Evolutionary conservation across 352 stramenopile genomes (phyloP).

Genomic region (Phytopythium kandeliae): DNA sequence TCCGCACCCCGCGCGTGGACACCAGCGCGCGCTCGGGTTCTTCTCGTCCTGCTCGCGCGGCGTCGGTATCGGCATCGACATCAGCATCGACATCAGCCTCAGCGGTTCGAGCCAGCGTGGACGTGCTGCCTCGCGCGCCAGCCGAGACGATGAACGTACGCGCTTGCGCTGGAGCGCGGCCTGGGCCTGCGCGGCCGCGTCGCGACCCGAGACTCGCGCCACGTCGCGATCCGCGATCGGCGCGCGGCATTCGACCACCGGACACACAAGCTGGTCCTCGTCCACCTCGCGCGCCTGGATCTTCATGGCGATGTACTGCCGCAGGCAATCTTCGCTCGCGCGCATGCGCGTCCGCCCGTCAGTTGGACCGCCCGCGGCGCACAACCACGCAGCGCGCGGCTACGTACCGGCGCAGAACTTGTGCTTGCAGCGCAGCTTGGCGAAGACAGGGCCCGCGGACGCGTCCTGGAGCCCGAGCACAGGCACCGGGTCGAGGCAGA

Average conservation of each 20-base stretch:
- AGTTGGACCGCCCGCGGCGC: too few species aligned
- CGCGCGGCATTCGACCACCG: constrained; percentile 42
- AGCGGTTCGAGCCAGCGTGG: too few species aligned
- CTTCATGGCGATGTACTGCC: constrained; percentile 54
- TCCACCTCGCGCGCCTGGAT: constrained; percentile 53
- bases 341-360: too few species aligned
- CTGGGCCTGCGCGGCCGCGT: constrained; percentile 21
- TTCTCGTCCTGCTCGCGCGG: constrained; percentile 61
- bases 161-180: constrained; percentile 42
- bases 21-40: constrained; percentile 70
- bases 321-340: constrained; percentile 44
- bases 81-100: too few species aligned
- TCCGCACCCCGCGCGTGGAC: constrained; percentile 43
- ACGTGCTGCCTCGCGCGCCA: too few species aligned
- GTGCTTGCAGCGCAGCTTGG: constrained; percentile 47
- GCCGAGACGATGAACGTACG: constrained; percentile 28
- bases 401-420: constrained; percentile 43
- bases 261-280: constrained; percentile 64
- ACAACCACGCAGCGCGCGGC: too few species aligned
- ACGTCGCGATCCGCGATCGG: constrained; percentile 35
- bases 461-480: constrained; percentile 28
- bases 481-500: constrained; percentile 57
- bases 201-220: constrained; percentile 16
- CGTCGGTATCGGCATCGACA: too few species aligned
- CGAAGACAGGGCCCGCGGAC: constrained; percentile 13